phyloP scores from a whole-genome alignment of 129 eudicot species.

The Ambrosia artemisiifolia region DNA sequence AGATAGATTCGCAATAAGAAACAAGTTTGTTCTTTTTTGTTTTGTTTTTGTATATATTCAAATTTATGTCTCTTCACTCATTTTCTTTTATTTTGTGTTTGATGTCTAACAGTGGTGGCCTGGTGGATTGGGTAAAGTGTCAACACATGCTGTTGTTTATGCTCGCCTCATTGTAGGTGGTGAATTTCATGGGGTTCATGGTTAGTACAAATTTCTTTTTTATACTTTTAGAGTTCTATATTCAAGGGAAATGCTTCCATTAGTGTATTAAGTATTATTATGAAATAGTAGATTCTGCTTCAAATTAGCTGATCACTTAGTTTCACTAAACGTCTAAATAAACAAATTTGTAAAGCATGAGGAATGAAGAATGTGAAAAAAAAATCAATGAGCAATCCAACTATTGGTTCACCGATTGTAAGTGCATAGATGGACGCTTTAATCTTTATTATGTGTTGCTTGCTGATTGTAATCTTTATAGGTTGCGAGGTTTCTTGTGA shows the following conservation, averaged over 20 bases:
- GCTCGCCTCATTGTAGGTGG: constrained; percentile 83
- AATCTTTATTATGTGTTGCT: not conserved
- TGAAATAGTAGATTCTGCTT: not conserved
- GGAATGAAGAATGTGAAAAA: not conserved
- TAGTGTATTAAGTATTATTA: not conserved
- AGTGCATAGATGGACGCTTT: not conserved
- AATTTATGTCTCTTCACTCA: not conserved
- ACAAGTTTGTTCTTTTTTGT: not conserved
- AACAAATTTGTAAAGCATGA: not conserved
- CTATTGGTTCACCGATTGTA: not conserved
- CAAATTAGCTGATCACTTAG: not conserved
- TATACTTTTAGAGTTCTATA: not conserved
- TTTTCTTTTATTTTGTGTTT: constrained; percentile 9
- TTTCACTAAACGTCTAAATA: not conserved
- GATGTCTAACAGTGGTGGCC: constrained; percentile 89
- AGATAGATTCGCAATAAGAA: not conserved
- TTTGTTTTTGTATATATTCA: not conserved
- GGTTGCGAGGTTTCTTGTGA: constrained; percentile 97
- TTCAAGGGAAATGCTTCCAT: too few species aligned
- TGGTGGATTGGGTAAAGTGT: constrained; percentile 92
- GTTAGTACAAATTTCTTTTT: constrained; percentile 30
- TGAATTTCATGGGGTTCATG: constrained; percentile 83
- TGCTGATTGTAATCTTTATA: constrained; percentile 23
- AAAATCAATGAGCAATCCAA: not conserved
- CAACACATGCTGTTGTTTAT: constrained; percentile 88